Evolutionary conservation across 2,329 filamentous ascomycete species (phyloP).

Genomic region (Talaromyces sp.): DNA sequence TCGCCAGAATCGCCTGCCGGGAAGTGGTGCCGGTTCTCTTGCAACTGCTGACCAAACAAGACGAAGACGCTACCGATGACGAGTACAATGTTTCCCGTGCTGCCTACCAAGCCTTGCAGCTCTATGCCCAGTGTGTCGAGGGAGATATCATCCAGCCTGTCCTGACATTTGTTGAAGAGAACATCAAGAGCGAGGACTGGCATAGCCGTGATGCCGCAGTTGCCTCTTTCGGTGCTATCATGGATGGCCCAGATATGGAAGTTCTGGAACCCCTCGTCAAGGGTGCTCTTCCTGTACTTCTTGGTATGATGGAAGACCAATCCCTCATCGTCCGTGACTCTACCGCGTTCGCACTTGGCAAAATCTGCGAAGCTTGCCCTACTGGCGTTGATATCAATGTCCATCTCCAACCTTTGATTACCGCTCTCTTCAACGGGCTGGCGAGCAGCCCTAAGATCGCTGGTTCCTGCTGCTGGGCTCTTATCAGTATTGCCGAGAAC

Average conservation of each 20-base stretch:
- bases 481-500: slow-evolving; percentile 96
- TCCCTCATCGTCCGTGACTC: slow-evolving; percentile 92
- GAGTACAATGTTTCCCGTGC: slow-evolving; percentile 96
- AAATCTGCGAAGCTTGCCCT: slow-evolving; percentile 90
- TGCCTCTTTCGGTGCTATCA: slow-evolving; percentile 94
- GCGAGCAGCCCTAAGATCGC: slow-evolving; percentile 94
- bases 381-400: slow-evolving; percentile 81
- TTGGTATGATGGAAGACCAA: slow-evolving; percentile 85
- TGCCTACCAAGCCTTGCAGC: slow-evolving; percentile 91
- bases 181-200: slow-evolving; percentile 90
- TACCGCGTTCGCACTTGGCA: slow-evolving; percentile 89
- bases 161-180: slow-evolving; percentile 82
- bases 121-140: slow-evolving; percentile 89
- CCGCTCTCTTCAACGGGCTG: slow-evolving; percentile 82
- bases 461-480: slow-evolving; percentile 94
- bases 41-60: slow-evolving; percentile 86
- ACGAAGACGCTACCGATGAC: slow-evolving; percentile 92
- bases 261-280: slow-evolving; percentile 90
- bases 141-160: slow-evolving; percentile 80
- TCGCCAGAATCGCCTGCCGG: slow-evolving; percentile 83
- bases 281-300: slow-evolving; percentile 86
- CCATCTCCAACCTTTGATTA: slow-evolving; percentile 80
- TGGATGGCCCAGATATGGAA: slow-evolving; percentile 95
- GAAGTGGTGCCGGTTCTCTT: slow-evolving; percentile 93
- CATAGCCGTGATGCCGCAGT: slow-evolving; percentile 91